phyloP scores from a whole-genome alignment of 1,139 yeast genomes.

The Pichia sp. region DNA sequence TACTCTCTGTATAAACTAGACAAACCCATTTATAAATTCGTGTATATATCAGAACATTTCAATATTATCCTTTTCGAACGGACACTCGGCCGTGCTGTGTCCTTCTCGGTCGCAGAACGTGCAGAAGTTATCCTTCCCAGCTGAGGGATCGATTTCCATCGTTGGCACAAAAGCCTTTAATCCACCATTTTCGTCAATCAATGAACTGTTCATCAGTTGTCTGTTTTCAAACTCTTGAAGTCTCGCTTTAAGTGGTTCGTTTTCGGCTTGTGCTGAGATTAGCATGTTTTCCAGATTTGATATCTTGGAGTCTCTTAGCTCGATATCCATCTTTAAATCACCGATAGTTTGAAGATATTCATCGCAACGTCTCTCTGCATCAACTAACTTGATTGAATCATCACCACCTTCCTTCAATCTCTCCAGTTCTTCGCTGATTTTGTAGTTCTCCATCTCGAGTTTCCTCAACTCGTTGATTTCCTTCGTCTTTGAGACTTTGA shows the following conservation, averaged over 20 bases:
- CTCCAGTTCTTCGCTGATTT: conserved; percentile 20
- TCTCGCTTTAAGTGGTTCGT: neutral
- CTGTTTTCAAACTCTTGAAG: neutral
- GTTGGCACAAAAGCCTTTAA: conserved; percentile 56
- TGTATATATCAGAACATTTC: conserved; percentile 15
- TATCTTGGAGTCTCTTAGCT: conserved; percentile 1
- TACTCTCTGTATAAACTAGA: no score
- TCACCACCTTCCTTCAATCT: conserved; percentile 10
- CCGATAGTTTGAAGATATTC: conserved; percentile 24
- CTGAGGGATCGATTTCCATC: conserved; percentile 58
- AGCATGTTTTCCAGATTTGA: neutral
- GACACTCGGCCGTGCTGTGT: conserved; percentile 84
- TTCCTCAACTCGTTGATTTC: conserved; percentile 19
- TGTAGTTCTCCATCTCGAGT: conserved; percentile 23
- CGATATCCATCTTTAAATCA: conserved; percentile 22
- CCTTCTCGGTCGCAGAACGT: conserved; percentile 91
- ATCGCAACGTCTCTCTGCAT: conserved; percentile 8
- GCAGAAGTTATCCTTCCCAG: conserved; percentile 82
- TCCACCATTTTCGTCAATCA: conserved; percentile 31
- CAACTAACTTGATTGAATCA: conserved; percentile 1
- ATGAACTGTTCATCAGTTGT: neutral
- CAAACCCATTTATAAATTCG: neutral
- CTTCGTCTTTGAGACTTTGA: conserved; percentile 17
- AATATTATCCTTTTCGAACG: conserved; percentile 60
- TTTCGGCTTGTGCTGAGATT: neutral